Conservation (phyloP, 164 flowering plant species). For the Piper betle region DNA sequence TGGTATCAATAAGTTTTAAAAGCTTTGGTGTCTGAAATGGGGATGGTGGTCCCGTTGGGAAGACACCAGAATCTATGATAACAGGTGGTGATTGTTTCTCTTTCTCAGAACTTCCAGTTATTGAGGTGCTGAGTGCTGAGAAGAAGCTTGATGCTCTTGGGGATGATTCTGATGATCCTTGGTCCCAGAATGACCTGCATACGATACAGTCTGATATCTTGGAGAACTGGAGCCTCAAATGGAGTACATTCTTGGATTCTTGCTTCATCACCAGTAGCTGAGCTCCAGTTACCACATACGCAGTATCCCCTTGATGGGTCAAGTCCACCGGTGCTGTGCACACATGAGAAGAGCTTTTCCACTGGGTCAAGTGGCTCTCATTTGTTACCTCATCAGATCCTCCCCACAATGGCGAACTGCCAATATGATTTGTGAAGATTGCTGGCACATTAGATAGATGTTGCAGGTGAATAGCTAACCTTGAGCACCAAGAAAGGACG, state of each 20-base stretch:
- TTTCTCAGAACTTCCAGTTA: constrained; percentile 21
- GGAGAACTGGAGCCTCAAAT: constrained; percentile 51
- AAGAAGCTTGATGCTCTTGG: constrained; percentile 38
- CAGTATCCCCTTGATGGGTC: constrained; percentile 14
- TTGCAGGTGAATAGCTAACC: constrained; percentile 72
- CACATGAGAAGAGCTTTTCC: constrained; percentile 52
- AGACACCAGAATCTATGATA: constrained; percentile 50
- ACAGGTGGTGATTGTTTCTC: constrained; percentile 22
- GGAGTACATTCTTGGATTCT: constrained; percentile 44
- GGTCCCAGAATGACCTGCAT: constrained; percentile 36
- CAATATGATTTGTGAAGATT: constrained; percentile 29
- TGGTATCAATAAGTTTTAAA: constrained; percentile 45
- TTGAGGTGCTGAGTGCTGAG: constrained; percentile 32
- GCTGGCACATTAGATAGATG: constrained; percentile 44
- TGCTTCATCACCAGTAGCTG: constrained; percentile 53
- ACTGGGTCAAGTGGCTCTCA: constrained; percentile 21
- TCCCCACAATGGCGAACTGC: constrained; percentile 19
- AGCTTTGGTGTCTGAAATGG: constrained; percentile 37
- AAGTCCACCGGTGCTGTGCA: constrained; percentile 54
- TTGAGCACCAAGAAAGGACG: constrained; percentile 8
- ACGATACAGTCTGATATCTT: constrained; percentile 21
- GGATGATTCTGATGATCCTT: constrained; percentile 25
- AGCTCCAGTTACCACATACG: constrained; percentile 69
- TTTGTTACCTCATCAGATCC: constrained; percentile 24
- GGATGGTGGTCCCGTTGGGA: constrained; percentile 62